A percentile compares a stretch with the other conserved stretches of the same genome.
These are phyloP conservation scores for Carex pumila DNA, from an alignment of 176 grass and related monocot species.

Conservation along the genomic window DNA sequence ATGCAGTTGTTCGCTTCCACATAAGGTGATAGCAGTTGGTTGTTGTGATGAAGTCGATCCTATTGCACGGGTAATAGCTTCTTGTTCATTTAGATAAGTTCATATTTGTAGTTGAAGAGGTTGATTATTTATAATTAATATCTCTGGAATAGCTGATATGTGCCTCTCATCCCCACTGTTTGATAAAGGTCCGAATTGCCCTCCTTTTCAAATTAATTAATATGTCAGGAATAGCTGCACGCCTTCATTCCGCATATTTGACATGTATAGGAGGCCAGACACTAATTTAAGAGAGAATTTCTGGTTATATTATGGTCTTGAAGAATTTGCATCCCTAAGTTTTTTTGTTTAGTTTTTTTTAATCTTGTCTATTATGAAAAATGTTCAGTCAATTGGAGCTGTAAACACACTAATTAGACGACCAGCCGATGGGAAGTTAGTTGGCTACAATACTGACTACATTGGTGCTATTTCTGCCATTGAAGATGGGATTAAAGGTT, in stretches of 20 bases:
- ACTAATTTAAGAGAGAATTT: not conserved
- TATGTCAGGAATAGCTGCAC: no score
- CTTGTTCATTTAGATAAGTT: not conserved
- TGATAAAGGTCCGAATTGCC: not conserved
- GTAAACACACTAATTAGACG: slow-evolving; percentile 84
- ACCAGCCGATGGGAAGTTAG: slow-evolving; percentile 59
- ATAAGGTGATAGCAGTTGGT: slow-evolving; percentile 73
- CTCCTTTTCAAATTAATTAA: not conserved
- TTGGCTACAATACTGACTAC: slow-evolving; percentile 95
- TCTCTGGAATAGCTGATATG: not conserved
- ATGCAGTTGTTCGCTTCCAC: slow-evolving; percentile 81
- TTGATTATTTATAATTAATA: not conserved
- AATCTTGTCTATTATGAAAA: slow-evolving; percentile 24
- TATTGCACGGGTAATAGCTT: slow-evolving; percentile 62
- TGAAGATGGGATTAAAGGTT: slow-evolving; percentile 95
- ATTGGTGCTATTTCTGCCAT: slow-evolving; percentile 97
- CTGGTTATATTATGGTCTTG: not conserved
- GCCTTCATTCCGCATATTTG: not conserved
- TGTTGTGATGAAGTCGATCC: slow-evolving; percentile 81
- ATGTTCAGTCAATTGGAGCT: slow-evolving; percentile 78
- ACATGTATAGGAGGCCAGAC: not conserved
- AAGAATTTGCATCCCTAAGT: not conserved
- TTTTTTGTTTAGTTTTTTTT: slow-evolving; percentile 9
- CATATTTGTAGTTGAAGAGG: not conserved
- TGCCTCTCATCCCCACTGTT: not conserved